Conservation (phyloP, 2,329 filamentous ascomycete genomes). For the Ceratocystiopsis brevicomis region DNA sequence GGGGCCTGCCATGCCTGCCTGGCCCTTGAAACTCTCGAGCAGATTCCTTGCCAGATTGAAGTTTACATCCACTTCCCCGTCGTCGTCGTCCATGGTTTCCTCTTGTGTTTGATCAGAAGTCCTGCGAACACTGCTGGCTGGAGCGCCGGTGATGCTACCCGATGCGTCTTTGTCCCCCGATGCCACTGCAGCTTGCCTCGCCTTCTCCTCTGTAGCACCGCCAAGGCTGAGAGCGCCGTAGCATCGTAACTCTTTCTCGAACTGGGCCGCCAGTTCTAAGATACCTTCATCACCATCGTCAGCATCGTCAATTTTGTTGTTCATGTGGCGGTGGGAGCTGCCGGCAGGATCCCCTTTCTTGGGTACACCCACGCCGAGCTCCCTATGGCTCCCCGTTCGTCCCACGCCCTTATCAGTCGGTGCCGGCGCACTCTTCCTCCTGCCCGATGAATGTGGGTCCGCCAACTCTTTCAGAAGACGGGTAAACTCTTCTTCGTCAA, state of each 20-base stretch:
- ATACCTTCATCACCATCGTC: constrained; percentile 29
- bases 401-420: constrained; percentile 1
- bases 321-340: too few species aligned
- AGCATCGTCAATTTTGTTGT: background rate
- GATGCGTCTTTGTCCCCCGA: too few species aligned
- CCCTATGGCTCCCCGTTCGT: background rate
- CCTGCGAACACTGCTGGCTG: too few species aligned
- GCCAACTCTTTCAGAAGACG: constrained; percentile 87
- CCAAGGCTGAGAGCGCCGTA: constrained; percentile 46
- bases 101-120: too few species aligned
- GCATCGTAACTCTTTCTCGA: constrained; percentile 53
- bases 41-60: constrained; percentile 81
- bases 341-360: too few species aligned
- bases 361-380: too few species aligned
- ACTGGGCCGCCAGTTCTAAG: constrained; percentile 42
- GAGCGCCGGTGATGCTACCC: too few species aligned
- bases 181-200: constrained; percentile 8
- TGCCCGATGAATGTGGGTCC: constrained; percentile 31
- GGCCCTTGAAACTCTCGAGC: constrained; percentile 79
- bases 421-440: background rate
- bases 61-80: constrained; percentile 55
- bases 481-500: constrained; percentile 70
- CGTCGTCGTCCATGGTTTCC: constrained; percentile 14
- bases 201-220: constrained; percentile 7
- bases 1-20: constrained; percentile 69